Conservation (phyloP, 805 yeast species). For the Blastobotrys mokoenaii region DNA sequence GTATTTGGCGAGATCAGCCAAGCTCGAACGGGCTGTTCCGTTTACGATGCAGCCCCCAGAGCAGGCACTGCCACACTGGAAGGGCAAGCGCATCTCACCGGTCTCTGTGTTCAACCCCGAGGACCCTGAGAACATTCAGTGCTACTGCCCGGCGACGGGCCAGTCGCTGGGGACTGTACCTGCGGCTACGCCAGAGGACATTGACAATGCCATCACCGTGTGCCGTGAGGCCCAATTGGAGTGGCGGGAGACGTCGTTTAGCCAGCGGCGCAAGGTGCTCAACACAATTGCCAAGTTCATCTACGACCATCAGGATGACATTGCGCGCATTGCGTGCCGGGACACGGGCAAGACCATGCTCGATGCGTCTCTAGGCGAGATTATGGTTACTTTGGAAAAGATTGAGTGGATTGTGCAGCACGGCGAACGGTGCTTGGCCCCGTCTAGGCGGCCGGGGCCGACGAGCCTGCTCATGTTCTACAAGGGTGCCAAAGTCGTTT, state of each 20-base stretch:
- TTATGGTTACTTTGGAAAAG: slow-evolving; percentile 90
- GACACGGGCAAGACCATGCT: slow-evolving; percentile 95
- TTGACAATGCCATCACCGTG: slow-evolving; percentile 51
- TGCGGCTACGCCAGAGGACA: slow-evolving; percentile 57
- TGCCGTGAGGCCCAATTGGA: slow-evolving; percentile 47
- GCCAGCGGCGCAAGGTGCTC: slow-evolving; percentile 61
- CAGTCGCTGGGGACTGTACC: slow-evolving; percentile 70
- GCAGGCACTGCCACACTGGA: slow-evolving; percentile 85
- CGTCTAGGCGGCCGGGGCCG: slow-evolving; percentile 80
- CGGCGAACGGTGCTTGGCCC: slow-evolving; percentile 64
- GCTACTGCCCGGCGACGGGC: slow-evolving; percentile 95
- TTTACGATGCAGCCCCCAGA: slow-evolving; percentile 42
- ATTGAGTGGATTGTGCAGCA: slow-evolving; percentile 80
- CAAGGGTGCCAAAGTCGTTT: slow-evolving; percentile 87
- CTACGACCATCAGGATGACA: slow-evolving; percentile 70
- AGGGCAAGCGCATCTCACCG: slow-evolving; percentile 69
- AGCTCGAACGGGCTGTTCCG: neutral
- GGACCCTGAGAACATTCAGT: slow-evolving; percentile 64
- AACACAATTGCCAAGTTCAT: slow-evolving; percentile 64
- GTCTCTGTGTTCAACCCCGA: slow-evolving; percentile 47
- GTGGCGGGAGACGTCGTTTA: slow-evolving; percentile 48
- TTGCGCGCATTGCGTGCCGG: slow-evolving; percentile 89
- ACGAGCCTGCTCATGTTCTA: slow-evolving; percentile 77
- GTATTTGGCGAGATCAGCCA: neutral
- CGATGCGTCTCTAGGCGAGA: slow-evolving; percentile 87